phyloP scores from a whole-genome alignment of 257 asterid species.

The Gentiana macrophylla region DNA sequence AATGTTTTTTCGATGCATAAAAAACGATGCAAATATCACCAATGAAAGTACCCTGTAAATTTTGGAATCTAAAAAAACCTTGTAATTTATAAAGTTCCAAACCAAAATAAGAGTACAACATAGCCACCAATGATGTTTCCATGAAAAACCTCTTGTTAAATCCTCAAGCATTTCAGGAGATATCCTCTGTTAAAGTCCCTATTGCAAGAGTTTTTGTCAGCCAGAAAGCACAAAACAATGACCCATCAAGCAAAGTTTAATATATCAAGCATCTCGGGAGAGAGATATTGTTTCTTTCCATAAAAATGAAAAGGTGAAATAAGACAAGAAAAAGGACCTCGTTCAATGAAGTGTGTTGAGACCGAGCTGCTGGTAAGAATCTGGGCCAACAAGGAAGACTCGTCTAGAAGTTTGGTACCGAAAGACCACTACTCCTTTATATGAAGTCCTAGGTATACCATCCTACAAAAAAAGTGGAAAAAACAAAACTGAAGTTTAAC shows the following conservation, averaged over 20 bases:
- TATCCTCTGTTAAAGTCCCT: too few relatives aligned
- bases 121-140: too few relatives aligned
- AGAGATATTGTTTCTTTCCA: background rate
- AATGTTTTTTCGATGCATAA: too few relatives aligned
- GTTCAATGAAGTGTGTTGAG: constrained; percentile 22
- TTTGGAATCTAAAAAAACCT: too few relatives aligned
- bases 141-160: too few relatives aligned
- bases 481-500: too few relatives aligned
- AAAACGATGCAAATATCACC: too few relatives aligned
- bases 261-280: background rate
- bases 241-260: background rate
- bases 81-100: too few relatives aligned
- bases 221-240: background rate
- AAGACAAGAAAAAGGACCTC: constrained; percentile 9
- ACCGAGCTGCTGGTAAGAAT: constrained; percentile 67
- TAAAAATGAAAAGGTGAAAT: background rate
- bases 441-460: constrained; percentile 87
- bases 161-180: too few relatives aligned
- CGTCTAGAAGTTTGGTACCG: constrained; percentile 64
- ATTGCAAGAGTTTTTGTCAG: too few relatives aligned
- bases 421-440: constrained; percentile 84
- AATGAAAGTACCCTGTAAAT: too few relatives aligned
- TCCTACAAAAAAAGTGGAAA: constrained; percentile 38
- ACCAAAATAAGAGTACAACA: too few relatives aligned
- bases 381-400: constrained; percentile 72